Conservation (phyloP, 2,329 filamentous ascomycete genomes). For the Dichotomopilus funicola region DNA sequence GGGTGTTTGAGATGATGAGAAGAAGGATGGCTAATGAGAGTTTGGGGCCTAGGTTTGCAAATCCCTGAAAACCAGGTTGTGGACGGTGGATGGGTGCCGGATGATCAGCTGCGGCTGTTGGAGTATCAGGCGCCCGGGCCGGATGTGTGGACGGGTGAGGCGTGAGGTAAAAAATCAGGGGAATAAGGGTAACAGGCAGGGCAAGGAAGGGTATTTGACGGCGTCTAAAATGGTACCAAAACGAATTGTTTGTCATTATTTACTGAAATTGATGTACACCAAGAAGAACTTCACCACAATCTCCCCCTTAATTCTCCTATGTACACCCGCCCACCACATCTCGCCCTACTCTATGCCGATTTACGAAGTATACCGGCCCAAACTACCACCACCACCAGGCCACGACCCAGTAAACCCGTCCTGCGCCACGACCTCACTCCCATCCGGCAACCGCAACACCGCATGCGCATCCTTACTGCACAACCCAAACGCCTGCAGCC, state of each 20-base stretch:
- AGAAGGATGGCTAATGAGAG: background rate
- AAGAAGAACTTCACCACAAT: too few relatives aligned
- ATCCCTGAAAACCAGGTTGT: conserved; percentile 4
- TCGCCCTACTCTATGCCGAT: background rate
- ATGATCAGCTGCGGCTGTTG: conserved; percentile 8
- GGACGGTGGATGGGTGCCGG: background rate
- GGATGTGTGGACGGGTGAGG: conserved; percentile 7
- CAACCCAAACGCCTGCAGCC: conserved; percentile 36
- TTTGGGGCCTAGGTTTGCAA: background rate
- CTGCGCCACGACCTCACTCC: conserved; percentile 15
- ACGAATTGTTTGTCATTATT: too few relatives aligned
- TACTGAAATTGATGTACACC: too few relatives aligned
- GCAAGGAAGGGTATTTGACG: background rate
- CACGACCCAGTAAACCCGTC: conserved; percentile 14
- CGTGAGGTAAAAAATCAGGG: background rate
- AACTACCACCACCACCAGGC: conserved; percentile 9
- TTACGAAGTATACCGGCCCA: conserved; percentile 7
- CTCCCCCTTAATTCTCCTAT: too few relatives aligned
- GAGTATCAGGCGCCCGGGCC: conserved; percentile 10
- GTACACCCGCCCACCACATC: background rate
- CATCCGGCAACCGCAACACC: conserved; percentile 32
- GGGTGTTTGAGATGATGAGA: background rate
- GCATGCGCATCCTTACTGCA: conserved; percentile 35
- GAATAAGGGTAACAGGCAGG: background rate
- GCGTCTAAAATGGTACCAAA: background rate